phyloP scores from a whole-genome alignment of 164 flowering plant species.

The Vitis rotundifolia region DNA sequence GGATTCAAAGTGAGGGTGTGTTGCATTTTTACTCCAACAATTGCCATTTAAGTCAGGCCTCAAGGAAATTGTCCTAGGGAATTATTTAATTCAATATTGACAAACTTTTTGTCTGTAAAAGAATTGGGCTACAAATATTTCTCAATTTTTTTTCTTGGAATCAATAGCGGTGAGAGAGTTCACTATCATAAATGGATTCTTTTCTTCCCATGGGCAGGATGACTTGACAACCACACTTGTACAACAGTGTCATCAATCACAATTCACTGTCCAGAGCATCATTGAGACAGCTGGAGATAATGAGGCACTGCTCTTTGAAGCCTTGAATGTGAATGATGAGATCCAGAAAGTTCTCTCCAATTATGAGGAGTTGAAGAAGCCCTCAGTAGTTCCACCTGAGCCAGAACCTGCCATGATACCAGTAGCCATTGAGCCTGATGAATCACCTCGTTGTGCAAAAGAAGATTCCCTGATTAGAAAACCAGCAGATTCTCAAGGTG shows the following conservation, averaged over 20 bases:
- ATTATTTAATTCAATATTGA: no score
- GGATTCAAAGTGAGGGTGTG: no score
- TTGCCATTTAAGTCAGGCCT: no score
- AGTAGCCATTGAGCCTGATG: conserved; percentile 85
- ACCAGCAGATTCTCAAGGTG: conserved; percentile 53
- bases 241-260: conserved; percentile 82
- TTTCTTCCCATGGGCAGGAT: conserved; percentile 55
- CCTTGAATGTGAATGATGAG: conserved; percentile 91
- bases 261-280: conserved; percentile 67
- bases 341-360: conserved; percentile 76
- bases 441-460: conserved; percentile 65
- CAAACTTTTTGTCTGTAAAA: no score
- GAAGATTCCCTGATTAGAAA: conserved; percentile 77
- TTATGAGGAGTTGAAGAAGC: conserved; percentile 68
- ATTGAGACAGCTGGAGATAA: conserved; percentile 87
- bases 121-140: neutral
- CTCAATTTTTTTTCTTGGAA: neutral
- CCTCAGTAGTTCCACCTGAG: conserved; percentile 35
- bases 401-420: conserved; percentile 95
- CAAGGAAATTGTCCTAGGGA: no score
- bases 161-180: neutral
- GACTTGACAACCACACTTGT: conserved; percentile 85
- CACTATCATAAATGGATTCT: neutral
- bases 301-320: conserved; percentile 95
- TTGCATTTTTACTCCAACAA: no score